Percentiles rank a stretch among this genome's conserved stretches.
These are phyloP conservation scores for Aspergillus pseudotamarii DNA, from an alignment of 2,329 filamentous ascomycete species.

Conservation along the genomic window DNA sequence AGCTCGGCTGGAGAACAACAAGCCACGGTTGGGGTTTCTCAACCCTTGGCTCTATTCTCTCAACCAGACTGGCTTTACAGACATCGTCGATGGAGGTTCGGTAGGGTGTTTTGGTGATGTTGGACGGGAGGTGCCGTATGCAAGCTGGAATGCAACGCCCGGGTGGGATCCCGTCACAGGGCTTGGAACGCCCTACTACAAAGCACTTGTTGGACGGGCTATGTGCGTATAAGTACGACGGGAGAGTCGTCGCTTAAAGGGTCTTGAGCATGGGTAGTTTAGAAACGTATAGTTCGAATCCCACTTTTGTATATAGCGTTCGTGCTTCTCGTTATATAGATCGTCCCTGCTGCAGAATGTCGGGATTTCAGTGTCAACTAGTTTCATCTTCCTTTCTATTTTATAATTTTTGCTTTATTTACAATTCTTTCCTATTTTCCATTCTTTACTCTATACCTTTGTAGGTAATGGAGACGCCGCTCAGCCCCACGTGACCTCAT, in stretches of 20 bases:
- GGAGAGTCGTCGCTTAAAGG: not conserved
- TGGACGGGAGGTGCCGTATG: constrained; percentile 45
- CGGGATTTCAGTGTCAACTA: too few species aligned
- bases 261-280: not conserved
- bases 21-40: constrained; percentile 59
- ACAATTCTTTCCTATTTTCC: not conserved
- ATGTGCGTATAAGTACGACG: constrained; percentile 3
- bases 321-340: not conserved
- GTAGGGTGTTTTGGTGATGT: constrained; percentile 48
- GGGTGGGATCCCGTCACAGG: constrained; percentile 57
- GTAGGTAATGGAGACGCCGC: not conserved
- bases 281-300: not conserved
- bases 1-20: constrained; percentile 58
- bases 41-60: constrained; percentile 63
- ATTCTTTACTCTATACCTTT: not conserved
- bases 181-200: constrained; percentile 29
- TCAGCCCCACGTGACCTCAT: constrained; percentile 10
- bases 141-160: constrained; percentile 54
- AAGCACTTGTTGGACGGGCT: constrained; percentile 19
- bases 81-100: constrained; percentile 53
- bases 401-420: not conserved
- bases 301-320: not conserved
- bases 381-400: not conserved
- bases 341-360: not conserved
- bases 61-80: constrained; percentile 49